Base-by-base conservation (phyloP, 169 alveolate species). In the Plasmodium cynomolgi region DNA sequence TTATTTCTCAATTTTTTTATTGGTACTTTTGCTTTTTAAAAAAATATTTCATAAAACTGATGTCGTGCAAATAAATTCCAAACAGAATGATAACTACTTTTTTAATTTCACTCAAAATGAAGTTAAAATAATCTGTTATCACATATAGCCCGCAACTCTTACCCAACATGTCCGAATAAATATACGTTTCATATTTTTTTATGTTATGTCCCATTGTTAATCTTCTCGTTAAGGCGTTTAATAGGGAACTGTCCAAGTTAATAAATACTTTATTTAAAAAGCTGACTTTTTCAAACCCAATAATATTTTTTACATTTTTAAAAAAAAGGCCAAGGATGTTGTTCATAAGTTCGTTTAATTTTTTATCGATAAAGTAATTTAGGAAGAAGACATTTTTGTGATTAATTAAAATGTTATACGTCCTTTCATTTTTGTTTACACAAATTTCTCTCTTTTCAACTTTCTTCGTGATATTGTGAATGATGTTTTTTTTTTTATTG, bases 21-120 rank as follows among this genome's bases (percentile, higher is more conserved):
- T 20, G 20, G 2, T 79, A 88, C 73, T 7, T 20, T 37, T 79
- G 20, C 41, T 9, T 88, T 88, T 71, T 88, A 88, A 88, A 88
- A 88, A 39, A 88, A 80, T 88, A 88, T 41, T 58, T 88, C 83
- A 88, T 31, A 79, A 37, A 80, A 17, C 50, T 34, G 29, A 88
- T 88, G 23, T 88, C 90, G 75, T 88, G 73, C 34, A 88, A 41
- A 80, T 88, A 88, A 39, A 88, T 88, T n/a, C 84, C 90, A 80
- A 88, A 88, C 33, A 88, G 34, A 11, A 88, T 20, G 20, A 88
- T 80, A 31, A 88, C n/a, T 23, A 56, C 90, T 79, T 88, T 68
- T 47, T 62, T 88, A 80, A 88, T 54, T 88, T 88, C 82, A 7
- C 33, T 37, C 33, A 80, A 62, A 39, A 88, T 29, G 6, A 47